Evolutionary conservation across 495 filamentous ascomycete species (phyloP), one percentile per base, ranked within the genome.

Genomic region (Aspergillus ellipticus): DNA sequence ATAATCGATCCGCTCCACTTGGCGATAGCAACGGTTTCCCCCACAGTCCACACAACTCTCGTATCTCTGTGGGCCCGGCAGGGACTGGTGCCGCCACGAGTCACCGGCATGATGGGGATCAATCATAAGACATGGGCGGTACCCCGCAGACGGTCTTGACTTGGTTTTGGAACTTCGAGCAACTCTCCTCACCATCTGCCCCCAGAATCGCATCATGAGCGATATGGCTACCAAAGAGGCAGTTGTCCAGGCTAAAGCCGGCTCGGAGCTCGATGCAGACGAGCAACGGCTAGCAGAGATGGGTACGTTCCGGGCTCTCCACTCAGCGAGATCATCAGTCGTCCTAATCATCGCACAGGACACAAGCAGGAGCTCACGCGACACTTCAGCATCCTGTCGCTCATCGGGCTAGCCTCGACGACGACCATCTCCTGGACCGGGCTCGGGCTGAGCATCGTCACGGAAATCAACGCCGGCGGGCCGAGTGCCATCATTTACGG

Each of bases 361-460:
- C 81, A 85, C 65, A 63, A 59, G 22, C 82, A 86, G 57, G 79
- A 85, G 55, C 70, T 86, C 15, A 73, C 83, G 37, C 72, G 83
- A 17, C 78, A 84, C 42, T 85, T 83, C 65, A 78, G 79, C 42
- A 67, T 85, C 1, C 54, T 83, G 55, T 82, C 77, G 53, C 79
- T 85, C 48, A 82, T 77, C 61, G 74, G 75, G 4, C 65, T 84
- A n/a, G 82, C 76, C 0, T 70, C 85, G 6, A 78, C 74, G 13
- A 81, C 80, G 10, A 81, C 79, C 52, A 84, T 82, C 66, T 76
- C 79, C 16, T 86, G 83, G 83, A 78, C 79, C 22, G 81, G 80
- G 2, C 70, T 82, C 56, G 82, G 81, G 49, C 35, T 49, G 1
- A 33, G 46, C 11, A 56, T 56, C 13, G 54, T 49, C 7, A 42